Evolutionary conservation across 2,329 filamentous ascomycete genomes (phyloP).

Genomic region (Diaporthe sp.): DNA sequence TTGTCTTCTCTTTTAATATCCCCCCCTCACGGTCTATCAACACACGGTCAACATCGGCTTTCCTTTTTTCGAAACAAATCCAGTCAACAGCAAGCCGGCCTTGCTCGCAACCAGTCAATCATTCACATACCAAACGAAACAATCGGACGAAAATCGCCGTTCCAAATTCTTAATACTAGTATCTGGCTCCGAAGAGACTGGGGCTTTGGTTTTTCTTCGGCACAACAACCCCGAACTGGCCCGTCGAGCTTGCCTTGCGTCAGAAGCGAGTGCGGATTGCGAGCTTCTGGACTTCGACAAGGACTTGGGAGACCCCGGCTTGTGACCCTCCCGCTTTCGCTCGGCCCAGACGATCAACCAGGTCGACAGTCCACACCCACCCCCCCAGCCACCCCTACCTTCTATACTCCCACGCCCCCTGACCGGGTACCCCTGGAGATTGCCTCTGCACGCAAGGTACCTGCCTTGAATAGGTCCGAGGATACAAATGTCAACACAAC

Average conservation of each 20-base stretch:
- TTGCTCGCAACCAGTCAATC: slow-evolving; percentile 70
- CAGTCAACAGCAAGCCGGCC: slow-evolving; percentile 69
- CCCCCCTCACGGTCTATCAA: slow-evolving; percentile 50
- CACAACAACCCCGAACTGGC: slow-evolving; percentile 51
- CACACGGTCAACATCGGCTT: slow-evolving; percentile 41
- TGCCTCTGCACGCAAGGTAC: slow-evolving; percentile 56
- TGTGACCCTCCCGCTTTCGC: slow-evolving; percentile 56
- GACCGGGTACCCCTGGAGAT: slow-evolving; percentile 39
- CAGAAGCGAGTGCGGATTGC: slow-evolving; percentile 38
- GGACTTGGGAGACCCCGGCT: slow-evolving; percentile 49
- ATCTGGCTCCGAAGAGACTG: slow-evolving; percentile 49
- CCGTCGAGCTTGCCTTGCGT: slow-evolving; percentile 49
- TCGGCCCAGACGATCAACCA: slow-evolving; percentile 51
- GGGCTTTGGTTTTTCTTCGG: slow-evolving; percentile 48
- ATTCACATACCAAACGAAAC: slow-evolving; percentile 51
- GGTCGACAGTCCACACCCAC: slow-evolving; percentile 44
- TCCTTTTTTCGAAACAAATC: slow-evolving; percentile 44
- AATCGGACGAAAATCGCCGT: slow-evolving; percentile 40
- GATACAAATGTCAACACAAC: slow-evolving; percentile 76
- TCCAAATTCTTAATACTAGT: slow-evolving; percentile 56
- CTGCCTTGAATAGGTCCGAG: slow-evolving; percentile 50
- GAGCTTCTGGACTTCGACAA: slow-evolving; percentile 50
- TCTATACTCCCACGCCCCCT: slow-evolving; percentile 48
- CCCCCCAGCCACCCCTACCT: slow-evolving; percentile 42
- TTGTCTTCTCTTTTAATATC: slow-evolving; percentile 53